These are phyloP conservation scores for Candida glaebosa DNA, from an alignment of 805 yeast species.

Conservation along the genomic window DNA sequence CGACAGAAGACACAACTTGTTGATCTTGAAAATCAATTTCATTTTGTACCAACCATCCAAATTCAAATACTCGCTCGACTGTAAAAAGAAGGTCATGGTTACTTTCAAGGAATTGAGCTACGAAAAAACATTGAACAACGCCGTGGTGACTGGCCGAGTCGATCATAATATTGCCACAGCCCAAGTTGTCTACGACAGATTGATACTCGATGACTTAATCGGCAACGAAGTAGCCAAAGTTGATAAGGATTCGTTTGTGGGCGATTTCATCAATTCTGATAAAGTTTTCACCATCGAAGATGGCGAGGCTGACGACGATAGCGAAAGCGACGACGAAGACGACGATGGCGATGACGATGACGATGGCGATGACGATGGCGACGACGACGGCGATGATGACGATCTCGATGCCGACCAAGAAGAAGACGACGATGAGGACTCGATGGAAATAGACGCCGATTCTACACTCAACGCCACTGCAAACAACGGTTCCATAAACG, in stretches of 20 bases:
- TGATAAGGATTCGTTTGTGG: slow-evolving; percentile 23
- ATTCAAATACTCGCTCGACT: slow-evolving; percentile 8
- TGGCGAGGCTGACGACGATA: slow-evolving; percentile 6
- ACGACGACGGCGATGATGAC: slow-evolving; percentile 6
- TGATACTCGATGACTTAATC: slow-evolving; percentile 9
- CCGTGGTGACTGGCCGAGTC: slow-evolving; percentile 5
- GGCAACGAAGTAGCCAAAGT: slow-evolving; percentile 7
- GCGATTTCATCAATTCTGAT: slow-evolving; percentile 27
- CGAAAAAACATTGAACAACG: slow-evolving; percentile 12
- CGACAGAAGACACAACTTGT: slow-evolving; percentile 18
- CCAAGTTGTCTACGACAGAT: slow-evolving; percentile 21
- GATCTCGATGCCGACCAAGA: slow-evolving; percentile 7
- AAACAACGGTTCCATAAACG: neutral
- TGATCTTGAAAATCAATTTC: slow-evolving; percentile 23
- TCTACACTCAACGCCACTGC: neutral
- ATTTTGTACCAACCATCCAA: slow-evolving; percentile 10
- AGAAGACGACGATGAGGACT: slow-evolving; percentile 8
- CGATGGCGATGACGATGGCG: slow-evolving; percentile 7
- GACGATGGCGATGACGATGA: slow-evolving; percentile 9
- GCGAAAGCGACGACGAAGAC: slow-evolving; percentile 8
- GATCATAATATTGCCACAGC: slow-evolving; percentile 19
- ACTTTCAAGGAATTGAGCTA: slow-evolving; percentile 11
- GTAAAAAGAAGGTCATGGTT: slow-evolving; percentile 9
- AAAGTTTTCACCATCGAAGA: slow-evolving; percentile 11
- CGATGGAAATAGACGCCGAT: slow-evolving; percentile 1